Evolutionary conservation across 345 rosid species (phyloP).

Genomic region (Mallotus nudiflorus): DNA sequence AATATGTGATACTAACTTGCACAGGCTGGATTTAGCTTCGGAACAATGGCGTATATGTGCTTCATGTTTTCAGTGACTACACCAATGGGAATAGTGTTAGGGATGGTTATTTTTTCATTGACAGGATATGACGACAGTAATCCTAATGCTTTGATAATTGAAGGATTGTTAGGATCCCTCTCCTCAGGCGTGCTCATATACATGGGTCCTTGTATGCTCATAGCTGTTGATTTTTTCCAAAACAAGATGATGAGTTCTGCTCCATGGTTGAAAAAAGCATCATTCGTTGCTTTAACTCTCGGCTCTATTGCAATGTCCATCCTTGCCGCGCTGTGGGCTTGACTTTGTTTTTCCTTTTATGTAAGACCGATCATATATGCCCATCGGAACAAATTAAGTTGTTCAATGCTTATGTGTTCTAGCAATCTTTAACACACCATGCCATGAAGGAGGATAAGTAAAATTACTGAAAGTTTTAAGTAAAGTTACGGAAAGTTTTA

Average conservation of each 20-base stretch:
- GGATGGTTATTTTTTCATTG: constrained; percentile 72
- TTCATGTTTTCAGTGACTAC: constrained; percentile 91
- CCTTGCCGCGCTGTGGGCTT: constrained; percentile 97
- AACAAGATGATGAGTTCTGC: constrained; percentile 76
- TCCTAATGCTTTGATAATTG: constrained; percentile 78
- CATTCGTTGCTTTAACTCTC: constrained; percentile 59
- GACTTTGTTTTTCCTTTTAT: too few species aligned
- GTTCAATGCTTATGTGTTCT: too few species aligned
- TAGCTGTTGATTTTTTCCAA: constrained; percentile 85
- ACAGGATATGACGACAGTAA: constrained; percentile 84
- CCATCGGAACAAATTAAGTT: too few species aligned
- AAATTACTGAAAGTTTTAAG: too few species aligned
- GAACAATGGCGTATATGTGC: constrained; percentile 83
- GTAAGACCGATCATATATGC: too few species aligned
- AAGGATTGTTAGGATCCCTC: constrained; percentile 77
- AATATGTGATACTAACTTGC: constrained; percentile 30
- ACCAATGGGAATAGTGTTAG: constrained; percentile 79
- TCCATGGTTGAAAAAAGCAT: constrained; percentile 63
- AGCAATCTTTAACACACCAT: too few species aligned
- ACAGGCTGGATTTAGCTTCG: constrained; percentile 81
- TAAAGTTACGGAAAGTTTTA: too few species aligned
- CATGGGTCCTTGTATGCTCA: constrained; percentile 92
- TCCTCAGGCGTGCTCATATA: constrained; percentile 87
- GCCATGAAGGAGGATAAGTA: too few species aligned
- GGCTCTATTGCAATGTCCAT: constrained; percentile 90